phyloP scores from a whole-genome alignment of 306 rosid genomes.

The Fagus crenata region DNA sequence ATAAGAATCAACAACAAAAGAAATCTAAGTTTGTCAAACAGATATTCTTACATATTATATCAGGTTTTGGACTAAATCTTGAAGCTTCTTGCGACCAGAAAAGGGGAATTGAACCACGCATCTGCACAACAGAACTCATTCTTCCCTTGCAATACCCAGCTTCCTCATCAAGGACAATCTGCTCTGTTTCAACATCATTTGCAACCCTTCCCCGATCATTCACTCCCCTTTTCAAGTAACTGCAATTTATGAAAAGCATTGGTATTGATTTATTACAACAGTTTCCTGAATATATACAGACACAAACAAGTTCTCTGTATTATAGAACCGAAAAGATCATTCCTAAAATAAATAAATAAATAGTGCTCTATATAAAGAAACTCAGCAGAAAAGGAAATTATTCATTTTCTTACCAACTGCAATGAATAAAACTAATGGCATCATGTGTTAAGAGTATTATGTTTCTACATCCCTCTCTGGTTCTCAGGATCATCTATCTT shows the following conservation, averaged over 20 bases:
- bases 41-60: conserved; percentile 67
- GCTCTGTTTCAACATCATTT: conserved; percentile 99
- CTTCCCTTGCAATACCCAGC: conserved; percentile 85
- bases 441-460: neutral
- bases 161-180: conserved; percentile 90
- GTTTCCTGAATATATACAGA: too few species aligned
- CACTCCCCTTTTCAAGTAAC: conserved; percentile 95
- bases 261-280: conserved; percentile 6
- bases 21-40: conserved; percentile 20
- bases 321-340: neutral
- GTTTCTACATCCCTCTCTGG: neutral
- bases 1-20: conserved; percentile 17
- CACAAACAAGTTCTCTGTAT: too few species aligned
- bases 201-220: conserved; percentile 97
- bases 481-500: neutral
- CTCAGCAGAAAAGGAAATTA: neutral
- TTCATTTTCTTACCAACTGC: neutral
- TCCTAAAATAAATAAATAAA: neutral
- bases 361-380: neutral
- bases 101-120: conserved; percentile 98
- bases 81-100: conserved; percentile 99
- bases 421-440: neutral
- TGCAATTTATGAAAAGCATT: conserved; percentile 32
- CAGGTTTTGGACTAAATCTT: conserved; percentile 94
- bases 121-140: conserved; percentile 96